A percentile compares a stretch with the other conserved stretches of the same genome.
Evolutionary conservation across 768 basidiomycete genomes (phyloP).

Genomic region (Leccinum barrowsii): DNA sequence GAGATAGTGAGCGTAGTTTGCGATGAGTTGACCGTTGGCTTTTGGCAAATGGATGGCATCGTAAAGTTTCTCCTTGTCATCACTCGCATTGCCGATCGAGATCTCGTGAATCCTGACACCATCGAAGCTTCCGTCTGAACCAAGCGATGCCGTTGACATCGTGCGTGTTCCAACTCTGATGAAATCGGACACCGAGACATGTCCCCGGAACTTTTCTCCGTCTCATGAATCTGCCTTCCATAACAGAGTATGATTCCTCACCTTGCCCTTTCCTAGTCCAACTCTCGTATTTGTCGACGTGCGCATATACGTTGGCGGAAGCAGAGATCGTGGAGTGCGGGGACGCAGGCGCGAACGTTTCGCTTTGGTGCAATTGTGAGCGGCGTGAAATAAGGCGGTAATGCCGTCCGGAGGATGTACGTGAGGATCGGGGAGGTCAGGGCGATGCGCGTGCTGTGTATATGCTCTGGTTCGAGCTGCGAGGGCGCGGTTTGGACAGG

Average conservation of each 20-base stretch:
- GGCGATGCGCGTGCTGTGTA: slow-evolving; percentile 17
- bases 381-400: slow-evolving; percentile 15
- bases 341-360: slow-evolving; percentile 12
- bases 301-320: too few relatives aligned
- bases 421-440: slow-evolving; percentile 22
- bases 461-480: slow-evolving; percentile 7
- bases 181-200: too few relatives aligned
- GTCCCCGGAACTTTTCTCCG: too few relatives aligned
- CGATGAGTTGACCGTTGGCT: slow-evolving; percentile 48
- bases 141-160: too few relatives aligned
- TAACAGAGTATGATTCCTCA: too few relatives aligned
- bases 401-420: slow-evolving; percentile 18
- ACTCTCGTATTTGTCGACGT: neutral
- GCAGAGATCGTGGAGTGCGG: too few relatives aligned
- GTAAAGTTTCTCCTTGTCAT: slow-evolving; percentile 3
- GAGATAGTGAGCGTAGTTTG: slow-evolving; percentile 6
- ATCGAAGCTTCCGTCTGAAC: too few relatives aligned
- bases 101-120: too few relatives aligned
- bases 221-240: too few relatives aligned
- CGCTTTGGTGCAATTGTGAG: slow-evolving; percentile 7
- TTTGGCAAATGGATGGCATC: slow-evolving; percentile 27
- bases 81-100: too few relatives aligned
- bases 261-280: too few relatives aligned
- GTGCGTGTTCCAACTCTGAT: too few relatives aligned
- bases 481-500: neutral